Evolutionary conservation across 306 rosid species (phyloP), one percentile per base, ranked within the genome.

Genomic region (Ormosia semicastrata): DNA sequence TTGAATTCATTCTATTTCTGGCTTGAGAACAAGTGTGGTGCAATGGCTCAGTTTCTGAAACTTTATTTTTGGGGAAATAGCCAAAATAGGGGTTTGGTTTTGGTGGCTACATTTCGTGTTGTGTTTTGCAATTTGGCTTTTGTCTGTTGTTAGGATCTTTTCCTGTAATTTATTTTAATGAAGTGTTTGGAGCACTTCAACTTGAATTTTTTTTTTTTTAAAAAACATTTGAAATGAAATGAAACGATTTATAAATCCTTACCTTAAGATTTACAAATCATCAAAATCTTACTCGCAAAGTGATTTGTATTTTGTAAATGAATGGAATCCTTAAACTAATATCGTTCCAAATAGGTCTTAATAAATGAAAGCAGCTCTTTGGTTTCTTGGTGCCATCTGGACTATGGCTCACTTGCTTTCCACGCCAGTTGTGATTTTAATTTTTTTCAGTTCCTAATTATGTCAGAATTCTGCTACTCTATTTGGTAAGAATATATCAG

Each of bases 381-480:
- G 5, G 68, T 65, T 71, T 74, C 57, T 32, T 44, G 29, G 59
- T 78, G 62, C 71, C 69, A 32, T 49, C 74, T 49, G 80, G 82
- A 78, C 56, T 76, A 33, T 49, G 60, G 43, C 62, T 44, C 53
- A 24, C 53, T 34, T 66, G 49, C 24, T 77, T 84, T 50, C n/a
- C 60, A 6, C 34, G 60, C 73, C 53, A 14, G 69, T 58, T 86
- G 70, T 74, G 14, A 40, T 37, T 79, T 54, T 49, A 53, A 17
- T 46, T 66, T 34, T 39, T 78, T 17, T 50, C 17, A 67, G 59
- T 68, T 69, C 12, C 17, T 5, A 67, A 53, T 69, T 54, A 62
- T 52, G 58, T 70, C 13, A 78, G 41, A 52, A 18, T 53, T 71
- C 33, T 63, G 18, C 50, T 62, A 14, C 64, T 63, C 37, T 71